Percentiles rank a stretch among this genome's conserved stretches.
Evolutionary conservation across 2,329 filamentous ascomycete genomes (phyloP).

Genomic region (Trichoderma sp.): DNA sequence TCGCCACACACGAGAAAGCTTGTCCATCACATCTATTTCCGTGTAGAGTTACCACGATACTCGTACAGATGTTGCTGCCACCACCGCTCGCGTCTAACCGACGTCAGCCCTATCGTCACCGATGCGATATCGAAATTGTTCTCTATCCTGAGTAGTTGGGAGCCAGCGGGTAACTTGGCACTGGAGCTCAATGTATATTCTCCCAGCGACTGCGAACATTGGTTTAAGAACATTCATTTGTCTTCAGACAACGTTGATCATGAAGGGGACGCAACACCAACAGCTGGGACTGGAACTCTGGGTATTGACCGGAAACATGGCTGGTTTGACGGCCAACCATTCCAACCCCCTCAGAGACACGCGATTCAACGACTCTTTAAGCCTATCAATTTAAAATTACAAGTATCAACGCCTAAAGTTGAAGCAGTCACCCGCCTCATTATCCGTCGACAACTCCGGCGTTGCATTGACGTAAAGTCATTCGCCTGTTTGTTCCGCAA

Average conservation of each 20-base stretch:
- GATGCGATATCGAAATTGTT: constrained; percentile 30
- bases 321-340: constrained; percentile 30
- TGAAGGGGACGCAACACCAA: not conserved
- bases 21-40: constrained; percentile 31
- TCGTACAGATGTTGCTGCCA: constrained; percentile 23
- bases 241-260: constrained; percentile 25
- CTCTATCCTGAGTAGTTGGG: constrained; percentile 32
- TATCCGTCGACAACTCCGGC: constrained; percentile 35
- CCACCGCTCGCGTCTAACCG: not conserved
- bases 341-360: constrained; percentile 24
- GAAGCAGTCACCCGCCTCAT: constrained; percentile 31
- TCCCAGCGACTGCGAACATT: constrained; percentile 36
- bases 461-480: constrained; percentile 22
- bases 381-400: constrained; percentile 10
- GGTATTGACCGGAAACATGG: constrained; percentile 31
- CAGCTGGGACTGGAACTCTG: not conserved
- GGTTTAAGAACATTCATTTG: constrained; percentile 32
- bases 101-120: constrained; percentile 21
- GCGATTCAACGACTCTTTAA: constrained; percentile 30
- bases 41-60: constrained; percentile 32
- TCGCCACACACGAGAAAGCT: constrained; percentile 22
- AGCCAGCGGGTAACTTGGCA: constrained; percentile 25
- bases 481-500: constrained; percentile 25
- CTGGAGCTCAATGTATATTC: constrained; percentile 36
- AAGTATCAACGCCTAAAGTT: constrained; percentile 24